Evolutionary conservation across 2,329 filamentous ascomycete genomes (phyloP).

Genomic region (Sordariomycetes sp.): DNA sequence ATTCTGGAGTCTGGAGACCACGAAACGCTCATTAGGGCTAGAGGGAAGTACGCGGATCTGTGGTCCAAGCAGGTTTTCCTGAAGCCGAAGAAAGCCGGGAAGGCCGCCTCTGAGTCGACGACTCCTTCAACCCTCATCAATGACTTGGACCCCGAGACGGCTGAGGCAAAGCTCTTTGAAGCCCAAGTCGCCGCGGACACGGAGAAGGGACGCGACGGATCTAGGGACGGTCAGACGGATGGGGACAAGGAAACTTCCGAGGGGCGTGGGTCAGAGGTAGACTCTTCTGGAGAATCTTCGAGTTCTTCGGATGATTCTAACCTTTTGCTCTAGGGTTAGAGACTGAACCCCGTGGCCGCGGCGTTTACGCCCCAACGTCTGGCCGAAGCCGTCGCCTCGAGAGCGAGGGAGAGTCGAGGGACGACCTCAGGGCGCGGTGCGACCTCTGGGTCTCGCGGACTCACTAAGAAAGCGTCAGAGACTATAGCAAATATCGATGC

Average conservation of each 20-base stretch:
- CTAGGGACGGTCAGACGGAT: constrained; percentile 10
- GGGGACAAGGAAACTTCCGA: constrained; percentile 4
- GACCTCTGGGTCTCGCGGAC: neutral
- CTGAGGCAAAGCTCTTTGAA: constrained; percentile 22
- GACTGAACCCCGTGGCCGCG: constrained; percentile 43
- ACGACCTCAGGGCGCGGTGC: neutral
- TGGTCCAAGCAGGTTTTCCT: constrained; percentile 55
- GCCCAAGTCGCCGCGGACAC: constrained; percentile 14
- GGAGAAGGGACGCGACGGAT: constrained; percentile 12
- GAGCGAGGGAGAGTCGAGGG: neutral
- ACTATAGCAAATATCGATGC: neutral
- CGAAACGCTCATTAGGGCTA: constrained; percentile 42
- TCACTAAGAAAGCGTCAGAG: neutral
- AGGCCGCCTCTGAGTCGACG: constrained; percentile 12
- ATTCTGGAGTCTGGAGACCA: constrained; percentile 56
- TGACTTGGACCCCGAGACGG: constrained; percentile 23
- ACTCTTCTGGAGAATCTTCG: constrained; percentile 5
- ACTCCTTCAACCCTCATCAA: constrained; percentile 19
- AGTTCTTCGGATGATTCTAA: constrained; percentile 22
- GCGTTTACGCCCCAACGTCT: constrained; percentile 38
- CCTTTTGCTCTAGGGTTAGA: constrained; percentile 34
- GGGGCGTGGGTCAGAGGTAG: neutral
- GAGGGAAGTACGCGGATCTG: constrained; percentile 52
- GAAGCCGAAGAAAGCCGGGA: constrained; percentile 28
- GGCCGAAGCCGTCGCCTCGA: constrained; percentile 7